Evolutionary conservation across 192 early-diverging fungal species (phyloP), one percentile per base, ranked within the genome.

Genomic region (Coemansia biformis): DNA sequence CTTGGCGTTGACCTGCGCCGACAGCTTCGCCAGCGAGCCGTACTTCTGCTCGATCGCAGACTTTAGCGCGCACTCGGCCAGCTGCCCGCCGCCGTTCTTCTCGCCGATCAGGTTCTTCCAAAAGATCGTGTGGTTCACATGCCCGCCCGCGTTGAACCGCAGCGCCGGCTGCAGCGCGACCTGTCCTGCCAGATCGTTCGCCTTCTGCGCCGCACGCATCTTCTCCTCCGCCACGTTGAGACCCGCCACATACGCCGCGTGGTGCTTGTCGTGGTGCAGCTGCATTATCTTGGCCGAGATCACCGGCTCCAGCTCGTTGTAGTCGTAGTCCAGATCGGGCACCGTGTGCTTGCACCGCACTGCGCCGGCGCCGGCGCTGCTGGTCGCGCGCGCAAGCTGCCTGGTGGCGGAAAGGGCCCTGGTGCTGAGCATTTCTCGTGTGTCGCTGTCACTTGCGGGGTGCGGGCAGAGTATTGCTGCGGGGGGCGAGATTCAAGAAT

Each of bases 191-290:
- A 92, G 47, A 57, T 97, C 84, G 23, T 82, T 78, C 54, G 81
- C 78, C 42, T 77, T 57, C 56, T 83, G 66, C 17, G 91, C 86
- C 18, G 73, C 78, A 28, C 75, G 74, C 33, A 90, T 68, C 78
- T 97, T 91, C 65, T 97, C 94, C 60, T 92, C 89, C n/a, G 89
- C 86, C n/a, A 65, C 75, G 63, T 97, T 97, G 36, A 92, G 79
- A 46, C 76, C 79, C 48, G 78, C 88, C 51, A 97, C 85, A 59
- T 97, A 97, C 5, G 91, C 75, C 35, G 89, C 86, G 64, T 97
- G 94, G 77, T 97, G 94, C 83, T 97, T 97, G 63, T 67, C 41
- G 77, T 97, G 88, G 77, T 97, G 94, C 37, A 97, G 65, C 51
- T 86, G 56, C 92, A 97, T 94, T 63, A 95, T 97, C 62, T 97